Conservation (phyloP, 441 rosid genomes). For the Manihot esculenta region DNA sequence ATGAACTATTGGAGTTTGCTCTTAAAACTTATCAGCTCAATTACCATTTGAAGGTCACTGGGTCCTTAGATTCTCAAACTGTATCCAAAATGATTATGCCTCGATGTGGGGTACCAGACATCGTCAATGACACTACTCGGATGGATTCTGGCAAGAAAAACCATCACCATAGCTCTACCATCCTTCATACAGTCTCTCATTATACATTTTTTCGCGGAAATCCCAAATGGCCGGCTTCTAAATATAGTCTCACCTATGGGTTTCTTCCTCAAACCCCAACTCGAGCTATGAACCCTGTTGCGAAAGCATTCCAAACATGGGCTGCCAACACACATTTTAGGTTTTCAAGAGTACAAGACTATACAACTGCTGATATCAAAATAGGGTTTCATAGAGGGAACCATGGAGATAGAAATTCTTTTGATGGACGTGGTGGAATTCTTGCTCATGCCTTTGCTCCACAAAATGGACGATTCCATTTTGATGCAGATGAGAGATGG, state of each 20-base stretch:
- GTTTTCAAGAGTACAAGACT: constrained; percentile 2
- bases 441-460: constrained; percentile 23
- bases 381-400: neutral
- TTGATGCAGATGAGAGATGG: constrained; percentile 20
- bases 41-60: no score
- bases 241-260: no score
- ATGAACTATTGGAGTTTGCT: no score
- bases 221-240: no score
- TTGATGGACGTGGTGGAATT: constrained; percentile 12
- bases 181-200: no score
- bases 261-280: no score
- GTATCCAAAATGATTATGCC: no score
- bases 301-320: constrained; percentile 33
- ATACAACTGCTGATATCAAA: no score
- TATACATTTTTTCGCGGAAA: no score
- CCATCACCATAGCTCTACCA: neutral
- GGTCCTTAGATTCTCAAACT: no score
- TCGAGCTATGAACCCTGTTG: no score
- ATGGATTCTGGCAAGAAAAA: constrained; percentile 3
- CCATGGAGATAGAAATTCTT: constrained; percentile 15
- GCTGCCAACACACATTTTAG: constrained; percentile 21
- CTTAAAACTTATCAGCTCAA: no score
- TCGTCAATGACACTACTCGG: constrained; percentile 9
- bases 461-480: constrained; percentile 12
- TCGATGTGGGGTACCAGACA: constrained; percentile 32